Evolutionary conservation across 345 rosid genomes (phyloP).

Genomic region (Psidium guajava): DNA sequence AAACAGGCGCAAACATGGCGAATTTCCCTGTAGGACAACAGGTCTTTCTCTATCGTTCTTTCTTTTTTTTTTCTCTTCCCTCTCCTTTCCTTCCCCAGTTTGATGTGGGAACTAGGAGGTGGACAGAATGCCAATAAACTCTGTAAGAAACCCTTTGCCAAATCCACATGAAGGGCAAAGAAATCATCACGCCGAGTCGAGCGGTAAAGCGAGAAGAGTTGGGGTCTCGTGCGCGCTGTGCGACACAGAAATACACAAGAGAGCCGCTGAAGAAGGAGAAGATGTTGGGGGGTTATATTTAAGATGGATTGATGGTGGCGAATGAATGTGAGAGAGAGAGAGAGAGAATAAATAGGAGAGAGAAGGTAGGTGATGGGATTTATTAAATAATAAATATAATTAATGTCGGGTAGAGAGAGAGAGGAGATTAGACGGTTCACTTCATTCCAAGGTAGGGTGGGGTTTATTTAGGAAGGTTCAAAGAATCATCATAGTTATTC

Average conservation of each 20-base stretch:
- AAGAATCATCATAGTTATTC: not conserved
- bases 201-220: not conserved
- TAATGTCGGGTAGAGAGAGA: not conserved
- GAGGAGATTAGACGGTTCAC: not conserved
- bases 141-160: conserved; percentile 85
- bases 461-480: not conserved
- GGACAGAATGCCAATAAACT: conserved; percentile 99
- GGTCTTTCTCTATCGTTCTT: not conserved
- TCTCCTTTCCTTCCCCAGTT: not conserved
- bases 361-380: not conserved
- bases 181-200: not conserved
- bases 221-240: not conserved
- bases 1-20: not conserved
- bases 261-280: not conserved
- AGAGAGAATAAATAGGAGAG: not conserved
- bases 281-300: not conserved
- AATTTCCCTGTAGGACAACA: not conserved
- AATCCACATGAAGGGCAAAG: conserved; percentile 55
- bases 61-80: not conserved
- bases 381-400: not conserved
- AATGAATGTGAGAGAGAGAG: not conserved
- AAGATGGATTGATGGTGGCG: not conserved
- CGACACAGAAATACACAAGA: not conserved
- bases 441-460: not conserved
- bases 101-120: conserved; percentile 39